A percentile compares a stretch with the other conserved stretches of the same genome.
phyloP scores from a whole-genome alignment of 1,284 basidiomycete species.

The Tilletia walkeri region DNA sequence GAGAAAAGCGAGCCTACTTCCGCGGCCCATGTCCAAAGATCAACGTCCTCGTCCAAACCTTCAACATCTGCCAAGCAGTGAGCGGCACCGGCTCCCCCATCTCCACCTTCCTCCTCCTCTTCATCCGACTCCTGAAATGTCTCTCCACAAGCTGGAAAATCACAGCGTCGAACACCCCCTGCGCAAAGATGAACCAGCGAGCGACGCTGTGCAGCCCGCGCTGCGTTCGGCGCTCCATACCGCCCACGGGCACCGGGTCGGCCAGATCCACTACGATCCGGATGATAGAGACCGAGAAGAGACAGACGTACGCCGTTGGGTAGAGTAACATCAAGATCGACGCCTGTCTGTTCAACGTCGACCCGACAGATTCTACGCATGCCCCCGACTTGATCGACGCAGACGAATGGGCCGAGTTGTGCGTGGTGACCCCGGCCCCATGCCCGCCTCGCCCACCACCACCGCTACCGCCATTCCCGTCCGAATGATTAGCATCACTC shows the following conservation, averaged over 20 bases:
- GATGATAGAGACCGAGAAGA: slow-evolving; percentile 44
- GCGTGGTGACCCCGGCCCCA: not conserved
- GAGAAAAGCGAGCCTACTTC: not conserved
- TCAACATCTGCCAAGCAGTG: slow-evolving; percentile 4
- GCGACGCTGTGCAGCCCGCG: slow-evolving; percentile 34
- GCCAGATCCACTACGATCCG: slow-evolving; percentile 36
- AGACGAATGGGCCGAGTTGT: not conserved
- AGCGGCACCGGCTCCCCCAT: slow-evolving; percentile 31
- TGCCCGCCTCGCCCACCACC: not conserved
- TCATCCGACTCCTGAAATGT: slow-evolving; percentile 41
- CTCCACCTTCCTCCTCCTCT: slow-evolving; percentile 34
- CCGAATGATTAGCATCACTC: too few relatives aligned
- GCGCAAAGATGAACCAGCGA: slow-evolving; percentile 47
- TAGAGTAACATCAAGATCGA: slow-evolving; percentile 42
- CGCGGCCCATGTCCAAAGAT: slow-evolving; percentile 10
- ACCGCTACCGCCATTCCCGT: too few relatives aligned
- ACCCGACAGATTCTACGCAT: slow-evolving; percentile 41
- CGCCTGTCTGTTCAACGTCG: slow-evolving; percentile 46
- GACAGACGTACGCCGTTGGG: slow-evolving; percentile 38
- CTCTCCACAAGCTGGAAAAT: slow-evolving; percentile 50
- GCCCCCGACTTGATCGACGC: slow-evolving; percentile 14
- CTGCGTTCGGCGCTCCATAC: slow-evolving; percentile 22
- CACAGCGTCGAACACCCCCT: slow-evolving; percentile 43
- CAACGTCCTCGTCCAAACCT: slow-evolving; percentile 7
- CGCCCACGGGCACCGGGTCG: slow-evolving; percentile 20